A percentile compares a stretch with the other conserved stretches of the same genome.
Evolutionary conservation across 2,329 filamentous ascomycete species (phyloP).

Genomic region (Paracorniculantispora psalliotae): DNA sequence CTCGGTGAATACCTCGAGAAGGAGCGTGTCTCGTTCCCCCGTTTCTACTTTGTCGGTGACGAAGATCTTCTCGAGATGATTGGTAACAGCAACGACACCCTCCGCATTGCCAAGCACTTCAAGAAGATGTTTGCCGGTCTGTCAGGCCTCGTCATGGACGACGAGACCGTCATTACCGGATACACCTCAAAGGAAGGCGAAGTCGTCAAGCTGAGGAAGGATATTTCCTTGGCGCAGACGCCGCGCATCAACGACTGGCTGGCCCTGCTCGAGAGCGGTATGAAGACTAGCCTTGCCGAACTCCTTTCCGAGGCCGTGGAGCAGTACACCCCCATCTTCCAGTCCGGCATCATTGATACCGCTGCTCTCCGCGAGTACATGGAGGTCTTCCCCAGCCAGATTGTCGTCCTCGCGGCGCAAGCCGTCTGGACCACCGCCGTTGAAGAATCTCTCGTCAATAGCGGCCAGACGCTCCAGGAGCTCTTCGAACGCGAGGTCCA

Average conservation of each 20-base stretch:
- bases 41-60: constrained; percentile 99
- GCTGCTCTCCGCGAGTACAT: constrained; percentile 75
- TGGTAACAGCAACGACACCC: constrained; percentile 95
- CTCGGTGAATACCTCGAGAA: constrained; percentile 97
- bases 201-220: constrained; percentile 77
- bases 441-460: constrained; percentile 67
- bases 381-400: constrained; percentile 79
- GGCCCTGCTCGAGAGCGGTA: constrained; percentile 82
- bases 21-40: constrained; percentile 93
- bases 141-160: constrained; percentile 83
- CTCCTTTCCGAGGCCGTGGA: constrained; percentile 81
- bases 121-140: constrained; percentile 99
- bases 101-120: constrained; percentile 96
- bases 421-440: constrained; percentile 89
- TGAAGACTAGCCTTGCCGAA: constrained; percentile 92
- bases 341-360: constrained; percentile 63
- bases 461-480: constrained; percentile 61
- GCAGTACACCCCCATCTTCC: constrained; percentile 75
- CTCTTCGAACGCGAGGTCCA: constrained; percentile 80
- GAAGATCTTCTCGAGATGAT: constrained; percentile 99
- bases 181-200: constrained; percentile 96
- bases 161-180: constrained; percentile 82
- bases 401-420: constrained; percentile 91
- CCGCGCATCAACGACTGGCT: constrained; percentile 99
- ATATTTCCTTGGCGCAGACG: constrained; percentile 87